Evolutionary conservation across 371 early-diverging fungal genomes (phyloP), one percentile per base, ranked within the genome.

Genomic region (Cokeromyces recurvatus): DNA sequence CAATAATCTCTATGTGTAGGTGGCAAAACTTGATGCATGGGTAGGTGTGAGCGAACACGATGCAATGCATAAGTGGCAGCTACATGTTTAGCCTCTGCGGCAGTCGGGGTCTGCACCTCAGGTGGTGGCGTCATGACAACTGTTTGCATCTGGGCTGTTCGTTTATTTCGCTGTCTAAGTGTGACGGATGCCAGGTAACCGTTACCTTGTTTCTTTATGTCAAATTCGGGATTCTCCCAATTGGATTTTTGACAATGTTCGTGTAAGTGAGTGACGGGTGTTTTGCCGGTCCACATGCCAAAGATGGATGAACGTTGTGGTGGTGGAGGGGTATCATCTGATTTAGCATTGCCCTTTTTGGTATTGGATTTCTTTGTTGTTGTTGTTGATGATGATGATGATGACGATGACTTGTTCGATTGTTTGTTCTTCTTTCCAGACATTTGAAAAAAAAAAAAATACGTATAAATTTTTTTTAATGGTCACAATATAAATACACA

Each of bases 221-320:
- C 84, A 56, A 83, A 84, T 2, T 68, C 64, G 0, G 90, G 84
- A 32, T 88, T 85, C 39, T 83, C 79, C 94, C 94, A 93, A 14
- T 70, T 81, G 19, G 71, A 60, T 51, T 82, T 82, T 51, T 88
- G 87, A 55, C 87, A 85, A 42, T 86, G 86, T 49, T 91, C 91
- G 57, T 87, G 77, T 6, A 93, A 66, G 2, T 90, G 64, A 4
- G 82, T 78, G 3, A 83, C 79, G 0, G 94, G 92, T 0, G 89
- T 87, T 46, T 90, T 90, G 44, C 94, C 94, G 0, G 91, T 91
- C 92, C 91, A 90, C 24, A 77, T 76, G 8, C 81, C 85, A 61
- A 89, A 91, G 32, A 85, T 72, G 25, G 62, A 57, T 19, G 58
- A 58, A 24, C 59, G 64, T 40, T 59, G 61, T 34, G 47, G 43